Evolutionary conservation across 2,329 filamentous ascomycete species (phyloP), one percentile per base, ranked within the genome.

Genomic region (Aulographum hederae): DNA sequence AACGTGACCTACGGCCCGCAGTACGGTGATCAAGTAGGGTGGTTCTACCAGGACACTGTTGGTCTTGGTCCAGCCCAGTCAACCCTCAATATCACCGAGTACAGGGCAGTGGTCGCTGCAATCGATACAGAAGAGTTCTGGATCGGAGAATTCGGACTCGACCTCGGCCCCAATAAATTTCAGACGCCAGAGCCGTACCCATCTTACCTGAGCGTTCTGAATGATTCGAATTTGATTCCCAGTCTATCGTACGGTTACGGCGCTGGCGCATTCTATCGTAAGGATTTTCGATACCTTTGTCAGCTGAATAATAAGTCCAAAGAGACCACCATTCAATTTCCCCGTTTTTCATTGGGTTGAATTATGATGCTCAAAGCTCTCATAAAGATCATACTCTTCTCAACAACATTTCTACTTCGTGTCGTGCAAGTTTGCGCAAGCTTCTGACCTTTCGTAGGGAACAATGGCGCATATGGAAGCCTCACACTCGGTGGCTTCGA

Each of bases 201-300:
- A 51, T 73, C 44, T 53, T 76, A 53, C 39, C 54, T 63, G 46
- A 51, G 50, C 2, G 39, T 43, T 32, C 65, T 78, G 27, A 65
- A 72, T 44, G 51, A 61, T 8, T 60, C 65, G 34, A 65, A 66
- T 6, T 56, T 54, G 35, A 37, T 44, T 10, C 39, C 39, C 6
- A 40, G 39, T 27, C 26, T 28, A 19, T 43, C 41, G 2, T 48
- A 40, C 39, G 41, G 32, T 3, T 48, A 48, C 31, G 44, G 42
- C 4, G 46, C 46, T 5, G 46, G 47, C 4, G 44, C 43, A 11
- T 32, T 32, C n/a, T 50, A 49, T 20, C 37, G 41, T 18, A 19
- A 39, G 14, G n/a, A 6, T 38, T 38, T 0, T 44, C n/a, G n/a
- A n/a, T n/a, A n/a, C n/a, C n/a, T n/a, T n/a, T n/a, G n/a, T n/a